A percentile compares a stretch with the other conserved stretches of the same genome.
These are phyloP conservation scores for Trichoderma semiorbis DNA, from an alignment of 2,329 filamentous ascomycete species.

Conservation along the genomic window DNA sequence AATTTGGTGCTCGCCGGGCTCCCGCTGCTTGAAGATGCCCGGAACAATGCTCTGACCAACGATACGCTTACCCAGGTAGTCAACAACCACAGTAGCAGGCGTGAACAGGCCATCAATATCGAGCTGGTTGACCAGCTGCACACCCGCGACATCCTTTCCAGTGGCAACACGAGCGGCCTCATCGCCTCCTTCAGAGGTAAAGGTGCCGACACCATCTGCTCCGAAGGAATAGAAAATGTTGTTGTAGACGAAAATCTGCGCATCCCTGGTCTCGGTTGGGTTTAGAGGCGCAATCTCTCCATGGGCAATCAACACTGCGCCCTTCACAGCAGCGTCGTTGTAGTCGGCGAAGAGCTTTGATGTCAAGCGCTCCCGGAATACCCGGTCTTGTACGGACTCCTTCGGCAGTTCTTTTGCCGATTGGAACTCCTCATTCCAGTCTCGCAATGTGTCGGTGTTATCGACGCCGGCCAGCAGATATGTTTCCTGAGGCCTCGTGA, in stretches of 20 bases:
- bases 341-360: constrained; percentile 98
- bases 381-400: constrained; percentile 89
- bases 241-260: constrained; percentile 99
- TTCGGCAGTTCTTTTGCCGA: constrained; percentile 92
- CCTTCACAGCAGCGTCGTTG: constrained; percentile 88
- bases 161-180: constrained; percentile 94
- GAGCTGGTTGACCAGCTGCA: constrained; percentile 92
- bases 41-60: constrained; percentile 98
- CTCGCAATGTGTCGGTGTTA: constrained; percentile 87
- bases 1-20: constrained; percentile 96
- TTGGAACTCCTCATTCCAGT: constrained; percentile 99
- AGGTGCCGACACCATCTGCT: constrained; percentile 94
- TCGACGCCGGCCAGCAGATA: constrained; percentile 88
- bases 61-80: constrained; percentile 95
- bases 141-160: constrained; percentile 92
- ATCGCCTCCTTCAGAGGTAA: constrained; percentile 92
- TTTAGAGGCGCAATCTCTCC: constrained; percentile 93
- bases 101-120: constrained; percentile 94
- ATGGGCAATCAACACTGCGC: constrained; percentile 85
- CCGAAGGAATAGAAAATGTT: constrained; percentile 99
- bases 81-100: constrained; percentile 91
- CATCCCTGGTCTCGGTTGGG: constrained; percentile 86
- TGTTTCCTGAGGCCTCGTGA: constrained; percentile 87
- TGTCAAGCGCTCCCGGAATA: constrained; percentile 89
- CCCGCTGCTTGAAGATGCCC: constrained; percentile 97